Evolutionary conservation across 2,329 filamentous ascomycete genomes (phyloP), one percentile per base, ranked within the genome.

Genomic region (Botrytis squamosa): DNA sequence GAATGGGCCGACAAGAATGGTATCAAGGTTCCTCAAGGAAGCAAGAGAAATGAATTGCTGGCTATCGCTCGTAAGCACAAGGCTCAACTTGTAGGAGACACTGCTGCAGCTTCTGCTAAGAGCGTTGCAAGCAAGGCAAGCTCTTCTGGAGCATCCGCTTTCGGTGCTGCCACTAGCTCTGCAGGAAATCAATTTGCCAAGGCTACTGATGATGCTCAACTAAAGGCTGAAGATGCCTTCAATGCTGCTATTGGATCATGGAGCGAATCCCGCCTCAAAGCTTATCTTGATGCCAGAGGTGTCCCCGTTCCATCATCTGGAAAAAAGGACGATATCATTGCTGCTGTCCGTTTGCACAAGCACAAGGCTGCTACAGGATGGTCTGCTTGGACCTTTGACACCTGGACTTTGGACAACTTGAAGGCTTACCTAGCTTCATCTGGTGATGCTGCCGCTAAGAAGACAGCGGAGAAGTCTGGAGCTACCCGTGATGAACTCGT

Each of bases 1-100:
- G 91, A 93, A 76, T 98, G 96, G 85, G 90, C 90, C 72, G 95
- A 98, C 85, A 93, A 95, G 87, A 96, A 98, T 79, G 90, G 90
- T 74, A 92, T 99, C 81, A 88, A 88, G 85, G 93, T 98, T 69
- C 96, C 96, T 16, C 95, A 98, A 81, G 96, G 95, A 66, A 97
- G 93, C 80, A 95, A 92, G 86, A 75, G 77, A 72, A 97, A 98
- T 80, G 95, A 99, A 83, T 88, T 98, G 40, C 86, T 97, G 71
- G 94, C 95, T 71, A 88, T 98, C 75, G 92, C 95, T 76, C 94
- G 95, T 81, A 97, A 96, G 87, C 89, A 97, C 84, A 91, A 93
- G 74, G 91, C 92, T 74, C 85, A 90, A 74, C 85, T 95, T 64
- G 85, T 91, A 29, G 91, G 90, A 75, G 91, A 94, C 79, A 92